Evolutionary conservation across 1,284 basidiomycete species (phyloP).

Genomic region (Leccinum cinnamomeum): DNA sequence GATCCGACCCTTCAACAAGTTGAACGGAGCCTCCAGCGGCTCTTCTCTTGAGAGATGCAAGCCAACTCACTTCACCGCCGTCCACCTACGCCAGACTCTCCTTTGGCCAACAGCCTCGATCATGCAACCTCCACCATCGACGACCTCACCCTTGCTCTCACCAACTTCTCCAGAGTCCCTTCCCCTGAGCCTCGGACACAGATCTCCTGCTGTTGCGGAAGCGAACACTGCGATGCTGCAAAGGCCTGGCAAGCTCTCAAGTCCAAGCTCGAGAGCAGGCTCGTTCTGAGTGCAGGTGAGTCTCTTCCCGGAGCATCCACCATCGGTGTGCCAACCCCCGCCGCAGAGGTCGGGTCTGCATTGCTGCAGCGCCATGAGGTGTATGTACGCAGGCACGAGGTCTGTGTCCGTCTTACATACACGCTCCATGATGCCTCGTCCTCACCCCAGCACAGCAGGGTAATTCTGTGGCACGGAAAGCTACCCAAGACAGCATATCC

Average conservation of each 20-base stretch:
- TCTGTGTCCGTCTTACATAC: conserved; percentile 33
- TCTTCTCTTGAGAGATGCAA: not conserved
- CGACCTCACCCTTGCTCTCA: conserved; percentile 69
- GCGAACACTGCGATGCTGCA: conserved; percentile 61
- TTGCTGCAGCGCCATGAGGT: conserved; percentile 85
- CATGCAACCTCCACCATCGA: conserved; percentile 70
- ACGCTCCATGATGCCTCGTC: conserved; percentile 6
- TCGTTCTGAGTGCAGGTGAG: conserved; percentile 83
- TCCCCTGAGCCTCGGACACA: conserved; percentile 61
- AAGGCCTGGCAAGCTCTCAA: conserved; percentile 66
- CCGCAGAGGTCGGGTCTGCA: conserved; percentile 87
- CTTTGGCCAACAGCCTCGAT: conserved; percentile 55
- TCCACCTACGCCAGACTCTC: conserved; percentile 51
- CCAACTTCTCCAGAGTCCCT: conserved; percentile 65
- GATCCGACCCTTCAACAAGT: not conserved
- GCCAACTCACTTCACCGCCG: not conserved
- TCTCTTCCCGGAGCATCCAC: conserved; percentile 14
- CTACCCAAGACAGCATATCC: conserved; percentile 14
- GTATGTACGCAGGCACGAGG: conserved; percentile 74
- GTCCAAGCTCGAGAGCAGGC: conserved; percentile 68
- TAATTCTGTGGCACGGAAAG: conserved; percentile 13
- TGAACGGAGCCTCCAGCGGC: not conserved
- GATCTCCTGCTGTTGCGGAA: conserved; percentile 65
- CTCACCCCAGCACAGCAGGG: conserved; percentile 23
- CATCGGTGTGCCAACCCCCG: conserved; percentile 7